phyloP scores from a whole-genome alignment of 331 rosid species.

The Quercus lobata region DNA sequence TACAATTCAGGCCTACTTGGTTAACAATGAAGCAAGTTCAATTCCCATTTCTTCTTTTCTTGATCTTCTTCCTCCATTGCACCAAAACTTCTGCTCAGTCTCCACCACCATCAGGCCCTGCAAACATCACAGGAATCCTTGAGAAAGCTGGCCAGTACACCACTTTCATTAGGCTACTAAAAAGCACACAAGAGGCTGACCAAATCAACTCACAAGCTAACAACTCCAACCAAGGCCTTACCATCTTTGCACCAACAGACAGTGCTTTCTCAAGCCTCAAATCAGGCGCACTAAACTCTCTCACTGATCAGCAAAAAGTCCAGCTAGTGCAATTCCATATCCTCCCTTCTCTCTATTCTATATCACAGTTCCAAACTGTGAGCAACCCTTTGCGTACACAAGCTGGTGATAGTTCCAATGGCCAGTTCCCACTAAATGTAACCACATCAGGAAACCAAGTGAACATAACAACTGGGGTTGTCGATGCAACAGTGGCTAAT shows the following conservation, averaged over 20 bases:
- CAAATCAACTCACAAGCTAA: slow-evolving; percentile 77
- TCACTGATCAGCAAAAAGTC: slow-evolving; percentile 64
- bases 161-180: slow-evolving; percentile 63
- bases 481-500: slow-evolving; percentile 58
- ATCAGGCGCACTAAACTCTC: slow-evolving; percentile 66
- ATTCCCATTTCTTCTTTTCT: slow-evolving; percentile 19
- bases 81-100: slow-evolving; percentile 42
- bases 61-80: slow-evolving; percentile 13
- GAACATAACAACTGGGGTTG: slow-evolving; percentile 81
- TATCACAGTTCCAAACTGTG: slow-evolving; percentile 79
- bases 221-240: slow-evolving; percentile 80
- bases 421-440: slow-evolving; percentile 74
- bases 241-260: slow-evolving; percentile 84
- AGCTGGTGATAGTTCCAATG: slow-evolving; percentile 69
- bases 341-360: slow-evolving; percentile 50
- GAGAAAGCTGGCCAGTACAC: slow-evolving; percentile 90
- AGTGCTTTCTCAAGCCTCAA: slow-evolving; percentile 65
- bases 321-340: slow-evolving; percentile 72
- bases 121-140: slow-evolving; percentile 61
- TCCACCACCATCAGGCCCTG: slow-evolving; percentile 58
- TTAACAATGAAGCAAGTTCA: slow-evolving; percentile 20
- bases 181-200: slow-evolving; percentile 52
- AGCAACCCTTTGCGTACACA: slow-evolving; percentile 85
- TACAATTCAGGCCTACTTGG: neutral
- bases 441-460: slow-evolving; percentile 87